Conservation (phyloP, 345 rosid genomes). For the Fremontodendron californicum region DNA sequence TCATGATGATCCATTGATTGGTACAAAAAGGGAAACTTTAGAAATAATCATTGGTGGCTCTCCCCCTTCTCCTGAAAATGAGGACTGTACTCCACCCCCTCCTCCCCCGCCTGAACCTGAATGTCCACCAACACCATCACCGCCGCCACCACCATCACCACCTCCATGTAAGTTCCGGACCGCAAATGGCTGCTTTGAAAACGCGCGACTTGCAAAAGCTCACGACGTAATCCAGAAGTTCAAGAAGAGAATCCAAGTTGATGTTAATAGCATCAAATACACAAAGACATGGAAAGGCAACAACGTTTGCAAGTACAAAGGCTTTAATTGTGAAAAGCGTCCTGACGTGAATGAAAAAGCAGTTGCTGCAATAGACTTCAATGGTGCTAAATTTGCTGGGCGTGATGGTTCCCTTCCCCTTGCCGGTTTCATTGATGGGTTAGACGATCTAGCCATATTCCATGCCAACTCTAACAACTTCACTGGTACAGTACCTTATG, state of each 20-base stretch:
- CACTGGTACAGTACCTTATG: constrained; percentile 17
- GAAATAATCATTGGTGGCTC: constrained; percentile 30
- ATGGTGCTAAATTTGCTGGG: constrained; percentile 28
- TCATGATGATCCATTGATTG: neutral
- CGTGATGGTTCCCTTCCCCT: neutral
- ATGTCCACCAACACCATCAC: neutral
- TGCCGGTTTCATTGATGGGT: constrained; percentile 20
- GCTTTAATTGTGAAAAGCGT: constrained; percentile 28
- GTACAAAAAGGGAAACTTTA: constrained; percentile 17
- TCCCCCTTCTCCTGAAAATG: neutral
- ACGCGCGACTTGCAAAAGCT: neutral
- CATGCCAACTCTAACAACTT: constrained; percentile 51
- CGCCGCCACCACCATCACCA: constrained; percentile 3
- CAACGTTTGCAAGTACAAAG: constrained; percentile 32
- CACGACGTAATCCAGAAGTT: constrained; percentile 24
- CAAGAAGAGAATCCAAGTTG: neutral
- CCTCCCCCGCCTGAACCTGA: constrained; percentile 1
- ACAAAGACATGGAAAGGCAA: constrained; percentile 19
- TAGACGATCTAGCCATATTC: constrained; percentile 45
- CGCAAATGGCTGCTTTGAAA: neutral
- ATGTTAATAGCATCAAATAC: constrained; percentile 15
- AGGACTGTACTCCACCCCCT: neutral
- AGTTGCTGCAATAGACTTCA: constrained; percentile 43
- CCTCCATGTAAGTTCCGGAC: neutral
- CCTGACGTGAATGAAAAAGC: constrained; percentile 26